Base-by-base conservation (phyloP, 495 filamentous ascomycete genomes). In the Acidiella bohemica region DNA sequence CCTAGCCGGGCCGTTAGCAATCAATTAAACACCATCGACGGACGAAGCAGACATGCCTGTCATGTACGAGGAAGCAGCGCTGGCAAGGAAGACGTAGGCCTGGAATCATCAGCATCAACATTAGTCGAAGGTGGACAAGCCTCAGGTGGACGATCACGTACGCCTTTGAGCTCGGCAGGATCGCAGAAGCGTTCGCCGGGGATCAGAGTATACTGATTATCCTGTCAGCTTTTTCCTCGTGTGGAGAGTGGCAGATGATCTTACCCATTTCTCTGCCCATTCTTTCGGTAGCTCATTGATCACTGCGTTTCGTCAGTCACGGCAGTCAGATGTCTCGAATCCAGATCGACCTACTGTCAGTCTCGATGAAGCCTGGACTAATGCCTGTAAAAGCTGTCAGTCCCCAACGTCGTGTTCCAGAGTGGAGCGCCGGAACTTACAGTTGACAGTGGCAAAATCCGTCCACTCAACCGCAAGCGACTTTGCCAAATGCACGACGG, bases 111-210 rank as follows among this genome's bases (percentile, higher is more conserved):
- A 38, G 41, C 19, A 22, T 23, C 16, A 22, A 20, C 5, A 11
- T 39, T 22, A 39, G 17, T 18, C 6, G 17, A 32, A n/a, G 8
- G 30, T 5, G 10, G 7, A 28, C 12, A 10, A 12, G 23, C 4
- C n/a, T n/a, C n/a, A n/a, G n/a, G n/a, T n/a, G n/a, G n/a, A n/a
- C n/a, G n/a, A n/a, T 9, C 4, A 33, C 43, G 32, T 26, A 42
- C 47, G 6, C 47, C 47, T 26, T 50, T 50, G 34, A 50, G 32
- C 36, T 50, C 47, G 4, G 20, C 29, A 11, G 47, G 42, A 21
- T 34, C 43, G 32, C 40, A 44, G 13, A 49, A 13, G 2, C 47
- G 28, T 16, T 24, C 13, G 8, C 14, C 47, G 3, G 46, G 46
- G 19, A 49, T 50, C 47, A 47, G 36, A 5, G 13, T 22, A 32